These are phyloP conservation scores for Aspergillus haitiensis DNA, from an alignment of 495 filamentous ascomycete genomes.

Conservation along the genomic window DNA sequence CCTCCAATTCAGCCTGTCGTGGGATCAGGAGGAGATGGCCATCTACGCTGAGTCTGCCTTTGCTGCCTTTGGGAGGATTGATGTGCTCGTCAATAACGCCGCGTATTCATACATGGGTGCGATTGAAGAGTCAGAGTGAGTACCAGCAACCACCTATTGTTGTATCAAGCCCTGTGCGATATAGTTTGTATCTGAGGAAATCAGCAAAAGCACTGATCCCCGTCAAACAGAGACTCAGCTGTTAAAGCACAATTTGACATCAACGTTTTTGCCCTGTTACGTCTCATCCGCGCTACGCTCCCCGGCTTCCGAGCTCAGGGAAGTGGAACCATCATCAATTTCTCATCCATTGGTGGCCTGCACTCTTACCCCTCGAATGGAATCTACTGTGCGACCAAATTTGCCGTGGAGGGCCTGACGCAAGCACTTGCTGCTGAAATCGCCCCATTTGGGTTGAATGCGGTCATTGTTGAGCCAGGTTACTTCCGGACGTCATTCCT, in stretches of 20 bases:
- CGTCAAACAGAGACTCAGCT: slow-evolving; percentile 5
- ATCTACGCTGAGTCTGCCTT: slow-evolving; percentile 6
- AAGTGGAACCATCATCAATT: slow-evolving; percentile 15
- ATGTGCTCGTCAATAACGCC: slow-evolving; percentile 13
- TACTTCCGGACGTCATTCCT: slow-evolving; percentile 15
- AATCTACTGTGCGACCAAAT: slow-evolving; percentile 14
- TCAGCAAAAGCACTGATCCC: no score
- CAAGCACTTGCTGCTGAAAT: slow-evolving; percentile 9
- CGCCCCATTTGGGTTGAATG: slow-evolving; percentile 10
- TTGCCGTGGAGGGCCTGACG: slow-evolving; percentile 8
- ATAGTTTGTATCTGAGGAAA: no score
- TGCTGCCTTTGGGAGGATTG: slow-evolving; percentile 3
- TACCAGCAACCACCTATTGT: not conserved
- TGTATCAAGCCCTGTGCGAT: not conserved
- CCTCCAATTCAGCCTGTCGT: slow-evolving; percentile 13
- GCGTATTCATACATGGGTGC: slow-evolving; percentile 15
- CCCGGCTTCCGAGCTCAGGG: slow-evolving; percentile 5
- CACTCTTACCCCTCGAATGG: slow-evolving; percentile 4
- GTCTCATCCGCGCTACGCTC: slow-evolving; percentile 3
- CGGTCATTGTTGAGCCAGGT: slow-evolving; percentile 12
- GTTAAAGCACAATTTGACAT: slow-evolving; percentile 14
- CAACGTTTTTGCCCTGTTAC: slow-evolving; percentile 12
- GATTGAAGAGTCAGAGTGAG: slow-evolving; percentile 13
- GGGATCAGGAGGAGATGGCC: slow-evolving; percentile 7
- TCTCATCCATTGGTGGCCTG: slow-evolving; percentile 13